Percentiles rank a stretch among this genome's conserved stretches.
These are phyloP conservation scores for Biscutella laevigata DNA, from an alignment of 441 rosid species.

Conservation along the genomic window DNA sequence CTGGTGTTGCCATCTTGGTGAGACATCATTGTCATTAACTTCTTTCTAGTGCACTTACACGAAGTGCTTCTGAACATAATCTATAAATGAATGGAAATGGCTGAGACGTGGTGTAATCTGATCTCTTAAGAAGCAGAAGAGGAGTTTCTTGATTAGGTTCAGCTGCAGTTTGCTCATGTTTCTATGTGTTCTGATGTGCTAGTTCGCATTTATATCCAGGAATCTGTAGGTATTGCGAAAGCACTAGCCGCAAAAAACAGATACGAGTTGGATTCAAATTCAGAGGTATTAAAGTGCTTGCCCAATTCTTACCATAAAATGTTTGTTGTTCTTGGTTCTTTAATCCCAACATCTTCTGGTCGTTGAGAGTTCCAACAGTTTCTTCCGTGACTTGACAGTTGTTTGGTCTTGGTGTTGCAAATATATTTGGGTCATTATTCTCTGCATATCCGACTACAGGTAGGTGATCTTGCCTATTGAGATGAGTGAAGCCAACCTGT, in stretches of 20 bases:
- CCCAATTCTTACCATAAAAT: background rate
- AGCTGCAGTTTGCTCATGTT: conserved; percentile 5
- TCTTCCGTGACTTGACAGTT: conserved; percentile 40
- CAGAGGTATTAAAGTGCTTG: conserved; percentile 50
- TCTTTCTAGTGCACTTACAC: background rate
- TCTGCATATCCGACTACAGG: conserved; percentile 87
- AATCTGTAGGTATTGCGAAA: conserved; percentile 93
- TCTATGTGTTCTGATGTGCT: conserved; percentile 3
- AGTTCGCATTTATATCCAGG: conserved; percentile 32
- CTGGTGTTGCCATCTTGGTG: conserved; percentile 97
- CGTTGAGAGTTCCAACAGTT: conserved; percentile 5
- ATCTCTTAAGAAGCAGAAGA: conserved; percentile 9
- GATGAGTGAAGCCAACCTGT: conserved; percentile 8
- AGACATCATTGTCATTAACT: conserved; percentile 23
- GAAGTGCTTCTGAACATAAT: conserved; percentile 8
- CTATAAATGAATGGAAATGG: background rate
- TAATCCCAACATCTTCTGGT: background rate
- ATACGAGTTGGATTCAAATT: conserved; percentile 79
- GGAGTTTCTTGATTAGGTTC: conserved; percentile 6
- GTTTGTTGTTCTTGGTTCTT: background rate
- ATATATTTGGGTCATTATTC: conserved; percentile 72
- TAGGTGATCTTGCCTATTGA: conserved; percentile 24
- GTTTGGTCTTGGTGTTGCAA: conserved; percentile 83
- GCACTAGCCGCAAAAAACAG: conserved; percentile 89
- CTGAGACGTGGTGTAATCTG: background rate